Evolutionary conservation across 768 basidiomycete species (phyloP).

Genomic region (Auriscalpium vulgare): DNA sequence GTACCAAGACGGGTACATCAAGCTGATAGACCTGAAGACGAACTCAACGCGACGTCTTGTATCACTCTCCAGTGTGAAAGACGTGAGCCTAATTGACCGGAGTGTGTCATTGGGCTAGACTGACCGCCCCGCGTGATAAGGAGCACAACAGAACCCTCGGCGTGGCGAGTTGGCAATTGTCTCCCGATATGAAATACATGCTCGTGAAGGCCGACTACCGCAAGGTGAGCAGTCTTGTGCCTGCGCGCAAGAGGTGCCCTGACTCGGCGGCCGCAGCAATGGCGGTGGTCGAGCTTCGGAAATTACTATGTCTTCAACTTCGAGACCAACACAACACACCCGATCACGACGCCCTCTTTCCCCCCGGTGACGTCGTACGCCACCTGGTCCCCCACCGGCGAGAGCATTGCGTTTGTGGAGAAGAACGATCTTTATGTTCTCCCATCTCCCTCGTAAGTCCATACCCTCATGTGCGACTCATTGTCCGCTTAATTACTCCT

Average conservation of each 20-base stretch:
- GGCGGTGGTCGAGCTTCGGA: slow-evolving; percentile 85
- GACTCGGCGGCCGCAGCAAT: slow-evolving; percentile 52
- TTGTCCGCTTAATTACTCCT: slow-evolving; percentile 18
- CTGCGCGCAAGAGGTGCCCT: background rate
- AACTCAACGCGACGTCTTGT: slow-evolving; percentile 63
- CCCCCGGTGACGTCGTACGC: slow-evolving; percentile 75
- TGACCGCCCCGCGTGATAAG: slow-evolving; percentile 26
- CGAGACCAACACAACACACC: slow-evolving; percentile 54
- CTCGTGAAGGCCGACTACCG: slow-evolving; percentile 67
- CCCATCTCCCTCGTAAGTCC: slow-evolving; percentile 51
- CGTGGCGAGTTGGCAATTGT: slow-evolving; percentile 70
- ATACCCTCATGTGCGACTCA: background rate
- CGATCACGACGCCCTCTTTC: slow-evolving; percentile 57
- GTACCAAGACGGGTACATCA: slow-evolving; percentile 52
- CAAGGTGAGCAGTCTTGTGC: slow-evolving; percentile 43
- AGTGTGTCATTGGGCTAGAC: background rate
- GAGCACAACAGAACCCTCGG: slow-evolving; percentile 41
- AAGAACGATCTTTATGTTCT: slow-evolving; percentile 87
- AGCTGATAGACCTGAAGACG: slow-evolving; percentile 73
- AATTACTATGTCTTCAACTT: slow-evolving; percentile 93
- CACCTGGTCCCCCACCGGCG: slow-evolving; percentile 79
- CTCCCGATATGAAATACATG: slow-evolving; percentile 86
- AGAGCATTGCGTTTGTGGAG: slow-evolving; percentile 81
- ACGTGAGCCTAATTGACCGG: slow-evolving; percentile 36
- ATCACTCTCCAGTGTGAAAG: slow-evolving; percentile 46